Evolutionary conservation across 2,329 filamentous ascomycete genomes (phyloP), one percentile per base, ranked within the genome.

Genomic region (Conoideocrella luteorostrata): DNA sequence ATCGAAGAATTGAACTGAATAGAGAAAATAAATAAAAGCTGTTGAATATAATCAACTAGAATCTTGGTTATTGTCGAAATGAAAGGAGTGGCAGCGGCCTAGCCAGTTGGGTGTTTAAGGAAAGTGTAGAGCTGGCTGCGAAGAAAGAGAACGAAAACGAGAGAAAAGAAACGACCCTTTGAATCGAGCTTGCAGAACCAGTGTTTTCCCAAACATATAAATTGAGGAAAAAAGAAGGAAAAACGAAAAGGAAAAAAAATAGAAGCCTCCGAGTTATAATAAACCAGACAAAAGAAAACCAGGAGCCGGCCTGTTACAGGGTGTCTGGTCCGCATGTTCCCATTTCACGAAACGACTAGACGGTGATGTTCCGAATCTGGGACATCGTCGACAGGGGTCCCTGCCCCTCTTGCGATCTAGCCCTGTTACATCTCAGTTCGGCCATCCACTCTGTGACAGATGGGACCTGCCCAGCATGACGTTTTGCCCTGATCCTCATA

Each of bases 71-170:
- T 30, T n/a, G 21, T 41, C 17, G 9, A 39, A 36, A 37, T 17
- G 21, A 71, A 76, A 77, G 64, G 70, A 75, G 64, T 61, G 72
- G 70, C 68, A 70, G 70, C 69, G 75, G 71, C 74, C 73, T 75
- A 75, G 67, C 71, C 71, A 74, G 72, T 75, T 74, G 71, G 70
- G 61, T 65, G 57, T 67, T 54, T 53, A 63, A 63, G 51, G 56
- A 61, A 50, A 54, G 57, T 59, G 50, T 47, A 46, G 52, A 48
- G 40, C 52, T 46, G 48, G 58, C 57, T 59, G 58, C 54, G 54
- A 46, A 59, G 65, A 61, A 56, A 59, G 17, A 38, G 18, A 36
- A 39, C 13, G 17, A 26, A 36, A 18, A 39, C 22, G 11, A 20
- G 22, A 38, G 43, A 60, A 62, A 60, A 60, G 53, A 58, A 45